Percentiles rank a stretch among this genome's conserved stretches.
Conservation (phyloP, 257 asterid genomes). For the Schizonepeta tenuifolia region DNA sequence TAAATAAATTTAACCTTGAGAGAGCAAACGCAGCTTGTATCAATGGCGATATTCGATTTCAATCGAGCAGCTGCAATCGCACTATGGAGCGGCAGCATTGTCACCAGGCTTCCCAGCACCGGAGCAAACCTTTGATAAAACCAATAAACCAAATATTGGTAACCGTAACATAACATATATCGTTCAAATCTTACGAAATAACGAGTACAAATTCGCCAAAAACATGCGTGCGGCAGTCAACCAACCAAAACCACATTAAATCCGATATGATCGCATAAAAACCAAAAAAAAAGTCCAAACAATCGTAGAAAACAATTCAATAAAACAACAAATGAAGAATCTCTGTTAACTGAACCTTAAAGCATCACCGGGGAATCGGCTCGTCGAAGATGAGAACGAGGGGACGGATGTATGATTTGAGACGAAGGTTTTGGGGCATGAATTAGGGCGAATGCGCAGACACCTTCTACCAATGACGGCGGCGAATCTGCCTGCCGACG, state of each 20-base stretch:
- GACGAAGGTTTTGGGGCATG: conserved; percentile 31
- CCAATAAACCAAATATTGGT: background rate
- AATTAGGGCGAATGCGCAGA: conserved; percentile 38
- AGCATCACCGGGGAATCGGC: conserved; percentile 29
- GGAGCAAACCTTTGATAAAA: conserved; percentile 43
- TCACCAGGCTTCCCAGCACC: conserved; percentile 46
- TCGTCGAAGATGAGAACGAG: conserved; percentile 38
- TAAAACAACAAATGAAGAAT: background rate
- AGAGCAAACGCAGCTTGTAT: conserved; percentile 55
- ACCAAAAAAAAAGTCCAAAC: background rate
- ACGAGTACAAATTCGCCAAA: too few species aligned
- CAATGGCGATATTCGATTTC: conserved; percentile 57
- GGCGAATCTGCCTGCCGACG: too few species aligned
- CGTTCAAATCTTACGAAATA: background rate
- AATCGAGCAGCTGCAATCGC: conserved; percentile 62
- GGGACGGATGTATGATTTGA: conserved; percentile 40
- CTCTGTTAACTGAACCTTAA: conserved; percentile 42
- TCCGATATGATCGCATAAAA: too few species aligned
- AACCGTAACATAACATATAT: background rate
- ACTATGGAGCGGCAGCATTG: conserved; percentile 65
- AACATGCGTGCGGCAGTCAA: too few species aligned
- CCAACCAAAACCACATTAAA: background rate
- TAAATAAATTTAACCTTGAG: conserved; percentile 46
- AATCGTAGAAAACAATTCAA: background rate
- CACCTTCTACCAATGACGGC: conserved; percentile 39